Evolutionary conservation across 345 rosid species (phyloP).

Genomic region (Cardamine chenopodiifolia): DNA sequence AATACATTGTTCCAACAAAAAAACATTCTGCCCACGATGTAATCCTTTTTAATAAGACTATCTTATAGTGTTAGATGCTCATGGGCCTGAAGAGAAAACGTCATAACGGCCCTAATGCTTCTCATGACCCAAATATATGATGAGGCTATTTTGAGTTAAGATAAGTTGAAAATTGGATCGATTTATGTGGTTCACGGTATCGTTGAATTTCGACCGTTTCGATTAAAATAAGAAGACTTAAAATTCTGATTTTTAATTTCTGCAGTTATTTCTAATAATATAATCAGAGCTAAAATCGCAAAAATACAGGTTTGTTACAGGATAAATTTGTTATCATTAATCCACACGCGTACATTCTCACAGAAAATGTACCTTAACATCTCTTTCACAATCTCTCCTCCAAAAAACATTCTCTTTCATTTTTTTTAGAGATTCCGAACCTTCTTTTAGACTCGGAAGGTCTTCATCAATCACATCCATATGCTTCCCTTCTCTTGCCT

Average conservation of each 20-base stretch:
- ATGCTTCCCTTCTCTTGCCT: slow-evolving; percentile 78
- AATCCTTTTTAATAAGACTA: no score
- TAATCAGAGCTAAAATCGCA: not conserved
- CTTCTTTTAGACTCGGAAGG: slow-evolving; percentile 52
- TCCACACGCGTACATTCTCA: slow-evolving; percentile 17
- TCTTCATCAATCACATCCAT: slow-evolving; percentile 94
- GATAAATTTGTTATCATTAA: not conserved
- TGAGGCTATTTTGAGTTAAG: not conserved
- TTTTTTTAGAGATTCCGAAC: slow-evolving; percentile 48
- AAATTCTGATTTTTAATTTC: not conserved
- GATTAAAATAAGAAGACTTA: no score
- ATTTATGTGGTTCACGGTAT: not conserved
- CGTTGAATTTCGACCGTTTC: not conserved
- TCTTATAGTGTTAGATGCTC: not conserved
- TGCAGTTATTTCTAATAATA: not conserved
- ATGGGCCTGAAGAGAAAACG: not conserved
- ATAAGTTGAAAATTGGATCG: not conserved
- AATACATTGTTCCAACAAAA: no score
- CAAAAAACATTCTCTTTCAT: slow-evolving; percentile 53
- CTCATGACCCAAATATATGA: not conserved
- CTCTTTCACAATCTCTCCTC: slow-evolving; percentile 67
- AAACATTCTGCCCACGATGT: no score
- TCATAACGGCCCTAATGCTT: not conserved
- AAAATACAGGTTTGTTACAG: not conserved
- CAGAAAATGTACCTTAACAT: slow-evolving; percentile 61